phyloP scores from a whole-genome alignment of 1,139 yeast species.

The Dujonia santamariae region DNA sequence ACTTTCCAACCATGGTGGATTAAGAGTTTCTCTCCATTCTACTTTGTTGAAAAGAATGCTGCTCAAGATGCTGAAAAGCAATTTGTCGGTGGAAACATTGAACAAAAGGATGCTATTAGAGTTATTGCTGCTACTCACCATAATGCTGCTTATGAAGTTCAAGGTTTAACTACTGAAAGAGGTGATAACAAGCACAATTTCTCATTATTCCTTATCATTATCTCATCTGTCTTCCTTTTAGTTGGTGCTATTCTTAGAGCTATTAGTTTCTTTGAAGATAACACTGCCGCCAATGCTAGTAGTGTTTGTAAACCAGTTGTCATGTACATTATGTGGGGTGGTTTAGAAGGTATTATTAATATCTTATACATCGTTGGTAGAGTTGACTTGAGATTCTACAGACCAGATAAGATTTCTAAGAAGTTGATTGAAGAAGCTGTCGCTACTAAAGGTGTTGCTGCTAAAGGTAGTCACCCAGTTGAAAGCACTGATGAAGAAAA shows the following conservation, averaged over 20 bases:
- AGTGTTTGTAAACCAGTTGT: slow-evolving; percentile 41
- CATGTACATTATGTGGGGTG: slow-evolving; percentile 63
- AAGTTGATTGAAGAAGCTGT: not conserved
- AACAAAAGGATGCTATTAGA: slow-evolving; percentile 50
- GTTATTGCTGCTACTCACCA: slow-evolving; percentile 47
- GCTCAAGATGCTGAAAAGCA: slow-evolving; percentile 46
- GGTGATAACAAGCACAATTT: slow-evolving; percentile 49
- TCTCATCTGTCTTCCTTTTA: slow-evolving; percentile 53
- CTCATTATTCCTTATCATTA: slow-evolving; percentile 44
- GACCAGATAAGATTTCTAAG: slow-evolving; percentile 41
- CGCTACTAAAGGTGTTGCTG: no score
- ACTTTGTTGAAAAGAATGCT: slow-evolving; percentile 52
- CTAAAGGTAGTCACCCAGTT: no score
- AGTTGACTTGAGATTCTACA: slow-evolving; percentile 45
- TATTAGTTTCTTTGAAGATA: slow-evolving; percentile 48
- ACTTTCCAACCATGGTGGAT: slow-evolving; percentile 84
- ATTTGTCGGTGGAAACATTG: slow-evolving; percentile 46
- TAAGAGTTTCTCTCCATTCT: slow-evolving; percentile 54
- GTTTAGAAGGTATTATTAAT: slow-evolving; percentile 34
- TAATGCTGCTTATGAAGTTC: slow-evolving; percentile 33
- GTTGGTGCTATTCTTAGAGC: slow-evolving; percentile 58
- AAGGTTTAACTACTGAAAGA: slow-evolving; percentile 42
- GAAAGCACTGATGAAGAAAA: no score
- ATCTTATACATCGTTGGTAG: slow-evolving; percentile 38
- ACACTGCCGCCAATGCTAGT: slow-evolving; percentile 17